phyloP scores from a whole-genome alignment of 2,329 filamentous ascomycete species.

The Aspergillus neoniger region DNA sequence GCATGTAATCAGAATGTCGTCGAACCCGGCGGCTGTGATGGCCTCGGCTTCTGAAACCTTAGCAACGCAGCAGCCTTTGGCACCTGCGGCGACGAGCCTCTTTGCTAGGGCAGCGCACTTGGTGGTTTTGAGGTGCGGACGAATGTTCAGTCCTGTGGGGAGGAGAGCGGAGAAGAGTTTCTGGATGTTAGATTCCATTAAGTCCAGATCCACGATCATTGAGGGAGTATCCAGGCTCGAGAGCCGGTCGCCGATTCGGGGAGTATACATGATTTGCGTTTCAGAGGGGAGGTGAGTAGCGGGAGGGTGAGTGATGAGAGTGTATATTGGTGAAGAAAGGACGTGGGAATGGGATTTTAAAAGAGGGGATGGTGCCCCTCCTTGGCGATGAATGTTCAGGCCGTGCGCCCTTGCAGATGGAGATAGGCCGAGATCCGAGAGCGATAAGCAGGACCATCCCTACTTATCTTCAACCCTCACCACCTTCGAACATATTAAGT shows the following conservation, averaged over 20 bases:
- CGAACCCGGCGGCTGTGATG: conserved; percentile 48
- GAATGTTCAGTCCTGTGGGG: conserved; percentile 49
- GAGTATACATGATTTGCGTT: conserved; percentile 37
- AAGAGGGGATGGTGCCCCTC: too few species aligned
- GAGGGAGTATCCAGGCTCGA: conserved; percentile 56
- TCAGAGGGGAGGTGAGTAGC: too few species aligned
- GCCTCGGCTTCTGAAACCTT: conserved; percentile 54
- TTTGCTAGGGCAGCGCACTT: conserved; percentile 51
- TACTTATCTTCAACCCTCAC: not conserved
- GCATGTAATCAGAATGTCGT: conserved; percentile 55
- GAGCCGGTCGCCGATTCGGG: conserved; percentile 47
- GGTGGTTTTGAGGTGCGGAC: conserved; percentile 58
- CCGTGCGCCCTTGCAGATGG: too few species aligned
- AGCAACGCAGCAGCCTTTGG: conserved; percentile 55
- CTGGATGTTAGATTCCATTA: conserved; percentile 55
- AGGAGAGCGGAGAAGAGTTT: conserved; percentile 51
- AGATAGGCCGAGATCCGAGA: too few species aligned
- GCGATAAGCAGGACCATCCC: too few species aligned
- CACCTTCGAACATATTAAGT: too few species aligned
- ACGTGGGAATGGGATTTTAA: too few species aligned
- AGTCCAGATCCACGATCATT: conserved; percentile 57
- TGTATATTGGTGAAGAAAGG: too few species aligned
- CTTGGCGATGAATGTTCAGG: too few species aligned
- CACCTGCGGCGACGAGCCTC: conserved; percentile 49
- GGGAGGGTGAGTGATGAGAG: too few species aligned